These are phyloP conservation scores for Boletus vermiculosoides DNA, from an alignment of 768 basidiomycete genomes.

Conservation along the genomic window DNA sequence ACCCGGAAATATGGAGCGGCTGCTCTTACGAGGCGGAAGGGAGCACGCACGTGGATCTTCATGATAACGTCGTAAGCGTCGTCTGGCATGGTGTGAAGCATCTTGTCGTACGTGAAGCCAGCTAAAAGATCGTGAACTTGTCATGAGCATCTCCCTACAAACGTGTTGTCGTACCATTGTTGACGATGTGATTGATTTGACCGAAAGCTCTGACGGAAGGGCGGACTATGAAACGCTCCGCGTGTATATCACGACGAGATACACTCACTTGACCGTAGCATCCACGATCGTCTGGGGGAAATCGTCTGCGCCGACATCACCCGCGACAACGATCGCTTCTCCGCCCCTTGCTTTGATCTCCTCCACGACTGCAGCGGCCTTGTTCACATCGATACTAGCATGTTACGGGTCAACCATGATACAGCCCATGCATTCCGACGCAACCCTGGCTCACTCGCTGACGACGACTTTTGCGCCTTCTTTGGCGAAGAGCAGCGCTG, in stretches of 20 bases:
- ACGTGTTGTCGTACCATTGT: conserved; percentile 54
- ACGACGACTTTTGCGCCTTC: conserved; percentile 88
- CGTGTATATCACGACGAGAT: not conserved
- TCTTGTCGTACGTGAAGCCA: conserved; percentile 81
- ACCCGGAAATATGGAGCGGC: conserved; percentile 84
- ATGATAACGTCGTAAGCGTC: conserved; percentile 79
- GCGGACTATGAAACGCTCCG: not conserved
- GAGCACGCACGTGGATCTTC: conserved; percentile 83
- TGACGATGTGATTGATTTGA: conserved; percentile 84
- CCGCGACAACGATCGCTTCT: conserved; percentile 69
- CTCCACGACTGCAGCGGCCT: conserved; percentile 60
- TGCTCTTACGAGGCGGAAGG: conserved; percentile 80
- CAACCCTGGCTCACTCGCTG: conserved; percentile 57
- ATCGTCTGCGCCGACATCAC: conserved; percentile 81
- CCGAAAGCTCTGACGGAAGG: conserved; percentile 61
- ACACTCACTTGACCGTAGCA: conserved; percentile 71
- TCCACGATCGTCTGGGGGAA: conserved; percentile 78
- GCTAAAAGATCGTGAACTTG: conserved; percentile 35
- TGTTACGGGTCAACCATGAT: conserved; percentile 3
- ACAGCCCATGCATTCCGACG: not conserved
- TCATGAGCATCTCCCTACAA: not conserved
- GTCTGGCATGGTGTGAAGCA: conserved; percentile 85
- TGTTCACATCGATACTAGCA: conserved; percentile 67
- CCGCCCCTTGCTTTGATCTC: conserved; percentile 77
- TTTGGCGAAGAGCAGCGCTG: conserved; percentile 74